phyloP scores from a whole-genome alignment of 1,284 basidiomycete genomes.

The Marasmius fiardii region DNA sequence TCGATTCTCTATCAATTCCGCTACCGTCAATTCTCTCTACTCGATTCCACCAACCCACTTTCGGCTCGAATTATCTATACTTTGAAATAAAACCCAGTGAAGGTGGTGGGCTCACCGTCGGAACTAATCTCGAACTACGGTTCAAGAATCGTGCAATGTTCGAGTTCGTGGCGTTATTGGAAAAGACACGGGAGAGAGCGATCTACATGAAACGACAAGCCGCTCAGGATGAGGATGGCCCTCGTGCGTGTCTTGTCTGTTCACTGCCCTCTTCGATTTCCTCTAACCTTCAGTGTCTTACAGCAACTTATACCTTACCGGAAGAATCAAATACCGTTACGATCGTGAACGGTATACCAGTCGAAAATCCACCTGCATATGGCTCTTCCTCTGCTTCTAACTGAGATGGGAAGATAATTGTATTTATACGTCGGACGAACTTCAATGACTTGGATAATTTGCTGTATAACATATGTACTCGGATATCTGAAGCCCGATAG shows the following conservation, averaged over 20 bases:
- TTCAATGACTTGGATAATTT: background rate
- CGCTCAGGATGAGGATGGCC: conserved; percentile 55
- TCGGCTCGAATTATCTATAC: conserved; percentile 63
- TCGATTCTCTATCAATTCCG: conserved; percentile 55
- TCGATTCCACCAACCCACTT: conserved; percentile 71
- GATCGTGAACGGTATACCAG: conserved; percentile 34
- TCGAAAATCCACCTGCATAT: conserved; percentile 65
- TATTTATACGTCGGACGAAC: background rate
- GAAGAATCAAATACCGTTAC: conserved; percentile 38
- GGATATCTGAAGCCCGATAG: too few relatives aligned
- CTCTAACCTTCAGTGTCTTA: conserved; percentile 9
- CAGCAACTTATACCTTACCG: conserved; percentile 57
- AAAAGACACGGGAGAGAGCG: conserved; percentile 71
- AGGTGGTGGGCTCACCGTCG: conserved; percentile 60
- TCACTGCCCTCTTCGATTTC: background rate
- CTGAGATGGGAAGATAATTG: background rate
- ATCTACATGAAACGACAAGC: conserved; percentile 70
- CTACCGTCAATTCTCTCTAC: conserved; percentile 62
- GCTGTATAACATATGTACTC: background rate
- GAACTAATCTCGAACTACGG: conserved; percentile 63
- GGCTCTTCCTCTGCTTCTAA: conserved; percentile 43
- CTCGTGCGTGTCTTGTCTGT: conserved; percentile 49
- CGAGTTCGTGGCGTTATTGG: conserved; percentile 64
- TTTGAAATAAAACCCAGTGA: conserved; percentile 64
- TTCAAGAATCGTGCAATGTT: conserved; percentile 69